Conservation (phyloP, 2,329 filamentous ascomycete genomes). For the Colletotrichum orchidophilum region DNA sequence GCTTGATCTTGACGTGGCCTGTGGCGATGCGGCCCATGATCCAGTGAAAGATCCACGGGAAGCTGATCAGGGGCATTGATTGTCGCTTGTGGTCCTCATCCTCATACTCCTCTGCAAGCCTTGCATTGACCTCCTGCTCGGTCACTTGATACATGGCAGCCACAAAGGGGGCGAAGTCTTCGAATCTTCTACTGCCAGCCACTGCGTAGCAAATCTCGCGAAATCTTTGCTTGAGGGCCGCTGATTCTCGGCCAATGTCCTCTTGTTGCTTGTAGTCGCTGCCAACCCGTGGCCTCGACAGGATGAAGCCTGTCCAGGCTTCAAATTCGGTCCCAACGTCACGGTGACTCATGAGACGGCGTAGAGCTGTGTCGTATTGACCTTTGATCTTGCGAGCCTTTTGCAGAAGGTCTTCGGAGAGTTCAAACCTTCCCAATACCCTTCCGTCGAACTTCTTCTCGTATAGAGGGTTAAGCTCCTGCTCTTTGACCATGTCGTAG, state of each 20-base stretch:
- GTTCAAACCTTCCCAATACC: conserved; percentile 71
- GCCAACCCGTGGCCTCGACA: conserved; percentile 76
- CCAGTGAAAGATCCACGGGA: conserved; percentile 88
- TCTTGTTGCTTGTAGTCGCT: conserved; percentile 90
- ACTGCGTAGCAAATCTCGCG: conserved; percentile 71
- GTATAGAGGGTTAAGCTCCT: conserved; percentile 79
- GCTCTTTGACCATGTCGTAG: conserved; percentile 76
- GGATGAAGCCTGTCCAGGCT: conserved; percentile 86
- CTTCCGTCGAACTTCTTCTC: conserved; percentile 78
- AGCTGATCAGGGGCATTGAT: conserved; percentile 84
- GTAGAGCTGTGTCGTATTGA: conserved; percentile 80
- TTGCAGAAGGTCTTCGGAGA: conserved; percentile 62
- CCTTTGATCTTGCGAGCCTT: conserved; percentile 74
- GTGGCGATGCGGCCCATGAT: conserved; percentile 76
- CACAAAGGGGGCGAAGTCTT: conserved; percentile 76
- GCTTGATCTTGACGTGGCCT: conserved; percentile 16
- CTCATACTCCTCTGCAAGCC: conserved; percentile 56
- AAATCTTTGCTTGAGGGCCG: conserved; percentile 74
- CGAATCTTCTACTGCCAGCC: conserved; percentile 67
- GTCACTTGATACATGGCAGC: conserved; percentile 91
- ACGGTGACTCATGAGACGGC: conserved; percentile 84
- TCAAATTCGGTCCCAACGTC: conserved; percentile 91
- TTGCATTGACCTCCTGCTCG: conserved; percentile 71
- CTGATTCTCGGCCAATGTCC: conserved; percentile 76
- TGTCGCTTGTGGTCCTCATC: conserved; percentile 45